phyloP scores from a whole-genome alignment of 192 early-diverging fungal species.

The Gamsiella multidivaricata region DNA sequence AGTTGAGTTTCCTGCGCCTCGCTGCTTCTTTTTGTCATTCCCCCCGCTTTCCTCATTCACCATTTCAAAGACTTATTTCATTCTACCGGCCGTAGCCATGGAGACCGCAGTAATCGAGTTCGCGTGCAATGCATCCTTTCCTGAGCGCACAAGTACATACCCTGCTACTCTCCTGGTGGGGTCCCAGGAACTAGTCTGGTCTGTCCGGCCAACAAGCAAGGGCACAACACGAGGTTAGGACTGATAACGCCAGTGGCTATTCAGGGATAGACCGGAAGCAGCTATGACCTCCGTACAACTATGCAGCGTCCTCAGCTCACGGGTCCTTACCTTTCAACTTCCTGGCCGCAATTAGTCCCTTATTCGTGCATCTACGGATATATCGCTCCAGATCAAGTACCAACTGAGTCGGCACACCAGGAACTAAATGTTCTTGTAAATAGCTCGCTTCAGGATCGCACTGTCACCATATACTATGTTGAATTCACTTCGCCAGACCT shows the following conservation, averaged over 20 bases:
- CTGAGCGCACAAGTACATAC: neutral
- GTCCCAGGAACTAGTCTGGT: slow-evolving; percentile 12
- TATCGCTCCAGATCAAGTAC: neutral
- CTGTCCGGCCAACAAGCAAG: neutral
- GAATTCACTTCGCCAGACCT: slow-evolving; percentile 16
- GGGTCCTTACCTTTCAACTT: neutral
- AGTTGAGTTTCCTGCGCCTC: too few species aligned
- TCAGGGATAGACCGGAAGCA: neutral
- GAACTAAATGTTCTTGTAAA: slow-evolving; percentile 6
- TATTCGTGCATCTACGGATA: slow-evolving; percentile 49
- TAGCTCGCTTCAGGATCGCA: neutral
- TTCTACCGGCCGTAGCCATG: too few species aligned
- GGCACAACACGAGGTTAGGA: slow-evolving; percentile 1
- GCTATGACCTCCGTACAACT: neutral
- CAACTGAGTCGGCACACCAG: neutral
- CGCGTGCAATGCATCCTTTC: slow-evolving; percentile 19
- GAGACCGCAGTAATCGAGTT: slow-evolving; percentile 6
- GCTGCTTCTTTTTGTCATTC: too few species aligned
- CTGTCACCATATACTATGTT: slow-evolving; percentile 14
- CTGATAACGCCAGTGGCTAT: neutral
- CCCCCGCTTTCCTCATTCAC: neutral
- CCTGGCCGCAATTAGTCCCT: slow-evolving; percentile 13
- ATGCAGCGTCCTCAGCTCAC: neutral
- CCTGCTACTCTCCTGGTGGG: neutral
- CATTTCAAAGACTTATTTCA: neutral